A percentile compares a stretch with the other conserved stretches of the same genome.
Evolutionary conservation across 139 green algal genomes (phyloP).

Genomic region (Deuterostichococcus epilithicus): DNA sequence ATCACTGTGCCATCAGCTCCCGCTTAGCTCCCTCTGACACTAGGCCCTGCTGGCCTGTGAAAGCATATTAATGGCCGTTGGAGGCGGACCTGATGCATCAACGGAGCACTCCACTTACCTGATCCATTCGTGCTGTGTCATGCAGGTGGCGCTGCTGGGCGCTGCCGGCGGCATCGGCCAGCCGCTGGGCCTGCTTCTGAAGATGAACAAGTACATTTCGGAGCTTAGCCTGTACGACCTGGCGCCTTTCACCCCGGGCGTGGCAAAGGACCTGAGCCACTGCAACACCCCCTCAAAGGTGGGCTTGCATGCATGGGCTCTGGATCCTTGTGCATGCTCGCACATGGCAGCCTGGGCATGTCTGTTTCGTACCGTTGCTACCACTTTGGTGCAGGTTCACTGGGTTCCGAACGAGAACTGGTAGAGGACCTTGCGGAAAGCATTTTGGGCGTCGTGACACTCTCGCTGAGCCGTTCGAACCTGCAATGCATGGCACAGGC

Average conservation of each 20-base stretch:
- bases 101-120: no score
- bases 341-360: background rate
- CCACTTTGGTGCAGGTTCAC: no score
- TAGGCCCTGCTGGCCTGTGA: no score
- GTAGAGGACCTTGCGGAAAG: no score
- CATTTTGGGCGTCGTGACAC: no score
- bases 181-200: conserved; percentile 90
- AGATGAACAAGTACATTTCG: conserved; percentile 57
- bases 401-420: no score
- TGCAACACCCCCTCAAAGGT: conserved; percentile 81
- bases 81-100: no score
- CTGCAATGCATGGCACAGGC: conserved; percentile 39
- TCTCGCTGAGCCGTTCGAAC: no score
- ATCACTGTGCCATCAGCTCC: no score
- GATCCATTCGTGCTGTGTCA: background rate
- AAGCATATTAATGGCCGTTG: no score
- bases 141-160: conserved; percentile 88
- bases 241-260: conserved; percentile 73
- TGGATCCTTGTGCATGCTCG: background rate
- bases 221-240: conserved; percentile 94
- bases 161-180: conserved; percentile 96
- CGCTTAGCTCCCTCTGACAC: no score
- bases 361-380: no score
- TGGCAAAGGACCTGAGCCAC: conserved; percentile 92
- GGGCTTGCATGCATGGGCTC: background rate